Base-by-base conservation (phyloP, 169 alveolate species). In the Cryptosporidium felis region DNA sequence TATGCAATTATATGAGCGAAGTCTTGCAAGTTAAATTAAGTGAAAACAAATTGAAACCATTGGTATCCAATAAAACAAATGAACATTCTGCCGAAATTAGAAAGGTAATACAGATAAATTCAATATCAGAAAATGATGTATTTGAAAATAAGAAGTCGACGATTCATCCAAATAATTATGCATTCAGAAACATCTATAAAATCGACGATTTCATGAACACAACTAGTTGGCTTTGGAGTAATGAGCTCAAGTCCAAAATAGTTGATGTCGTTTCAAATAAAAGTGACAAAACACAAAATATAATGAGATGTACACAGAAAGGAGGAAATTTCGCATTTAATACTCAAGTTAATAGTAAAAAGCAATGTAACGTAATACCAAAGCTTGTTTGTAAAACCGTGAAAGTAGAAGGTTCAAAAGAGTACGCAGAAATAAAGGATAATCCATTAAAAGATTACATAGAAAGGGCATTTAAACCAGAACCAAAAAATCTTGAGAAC, bases 191-290 rank as follows among this genome's bases (percentile, higher is more conserved):
- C 49, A 36, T 65, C 21, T 65, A 65, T 30, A 65, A 65, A 28
- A 42, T 65, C 1, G 81, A 65, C 49, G 81, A 65, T 30, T 65
- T 65, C 10, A 65, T 65, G 81, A 65, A 65, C 59, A 65, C 81
- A 46, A 65, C 81, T 8, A 65, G 21, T 30, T 65, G 81, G 81
- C 61, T 65, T 45, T 65, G 81, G 81, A 65, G 49, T 45, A 65
- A 65, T 4, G 81, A 65, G 36, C 59, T 65, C 16, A 65, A 65
- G 63, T 65, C 81, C 1, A 40, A 44, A 21, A 65, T 65, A 5
- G 62, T 65, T 10, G 81, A 65, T 32, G 62, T 47, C n/a, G 81
- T 32, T 46, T 65, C 81, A 16, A 65, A 65, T 14, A 65, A 30
- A 36, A 47, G 32, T 46, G 32, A n/a, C 5, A 44, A 12, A 10